Evolutionary conservation across 768 basidiomycete genomes (phyloP).

Genomic region (Pulveroboletus sp.): DNA sequence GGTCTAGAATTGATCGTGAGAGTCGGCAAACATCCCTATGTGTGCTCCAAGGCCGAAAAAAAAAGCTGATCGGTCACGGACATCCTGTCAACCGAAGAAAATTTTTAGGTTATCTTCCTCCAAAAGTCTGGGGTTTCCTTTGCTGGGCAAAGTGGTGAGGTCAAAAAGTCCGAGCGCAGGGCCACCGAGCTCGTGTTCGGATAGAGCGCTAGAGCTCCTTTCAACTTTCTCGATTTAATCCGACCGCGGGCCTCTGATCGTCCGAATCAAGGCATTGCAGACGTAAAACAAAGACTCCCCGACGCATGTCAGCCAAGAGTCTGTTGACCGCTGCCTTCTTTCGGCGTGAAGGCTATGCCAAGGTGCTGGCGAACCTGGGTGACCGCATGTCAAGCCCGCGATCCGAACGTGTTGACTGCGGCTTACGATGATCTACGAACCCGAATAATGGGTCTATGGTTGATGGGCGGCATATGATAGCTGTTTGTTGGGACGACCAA

Average conservation of each 20-base stretch:
- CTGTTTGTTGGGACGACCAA: background rate
- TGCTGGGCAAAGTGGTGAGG: slow-evolving; percentile 5
- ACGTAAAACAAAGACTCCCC: slow-evolving; percentile 25
- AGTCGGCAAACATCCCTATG: background rate
- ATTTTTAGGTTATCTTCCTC: slow-evolving; percentile 2
- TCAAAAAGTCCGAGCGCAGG: slow-evolving; percentile 5
- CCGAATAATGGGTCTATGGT: background rate
- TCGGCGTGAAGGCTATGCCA: background rate
- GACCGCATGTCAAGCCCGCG: background rate
- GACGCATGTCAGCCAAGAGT: slow-evolving; percentile 20
- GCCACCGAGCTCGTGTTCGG: slow-evolving; percentile 14
- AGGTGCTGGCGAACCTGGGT: background rate
- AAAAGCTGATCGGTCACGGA: background rate
- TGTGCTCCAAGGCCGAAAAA: background rate
- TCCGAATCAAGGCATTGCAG: background rate
- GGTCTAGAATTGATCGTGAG: background rate
- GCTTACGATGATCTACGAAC: background rate
- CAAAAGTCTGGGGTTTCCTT: slow-evolving; percentile 14
- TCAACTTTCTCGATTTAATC: slow-evolving; percentile 15
- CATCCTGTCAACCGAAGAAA: slow-evolving; percentile 8
- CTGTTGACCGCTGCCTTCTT: background rate
- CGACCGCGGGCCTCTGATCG: slow-evolving; percentile 4
- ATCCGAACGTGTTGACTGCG: background rate
- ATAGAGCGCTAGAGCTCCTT: slow-evolving; percentile 12
- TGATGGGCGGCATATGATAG: slow-evolving; percentile 10